Conservation (phyloP, 2,329 filamentous ascomycete species). For the Hypoxylon sp. region DNA sequence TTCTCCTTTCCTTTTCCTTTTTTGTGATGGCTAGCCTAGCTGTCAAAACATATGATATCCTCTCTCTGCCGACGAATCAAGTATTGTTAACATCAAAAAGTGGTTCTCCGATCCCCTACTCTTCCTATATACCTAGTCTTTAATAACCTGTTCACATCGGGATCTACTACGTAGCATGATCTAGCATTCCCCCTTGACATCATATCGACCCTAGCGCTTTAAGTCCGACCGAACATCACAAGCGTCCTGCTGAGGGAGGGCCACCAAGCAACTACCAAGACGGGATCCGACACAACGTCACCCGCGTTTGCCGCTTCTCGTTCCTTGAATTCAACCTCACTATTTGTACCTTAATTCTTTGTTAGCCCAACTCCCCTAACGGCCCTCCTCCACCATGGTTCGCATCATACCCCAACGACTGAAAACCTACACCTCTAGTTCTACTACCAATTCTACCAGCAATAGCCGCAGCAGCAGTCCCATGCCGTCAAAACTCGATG, state of each 20-base stretch:
- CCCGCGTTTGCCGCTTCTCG: slow-evolving; percentile 34
- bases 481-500: slow-evolving; percentile 66
- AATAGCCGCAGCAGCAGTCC: slow-evolving; percentile 66
- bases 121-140: neutral
- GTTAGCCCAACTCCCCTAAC: slow-evolving; percentile 20
- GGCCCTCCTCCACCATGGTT: slow-evolving; percentile 61
- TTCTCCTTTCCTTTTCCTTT: slow-evolving; percentile 8
- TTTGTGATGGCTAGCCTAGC: slow-evolving; percentile 14
- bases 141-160: slow-evolving; percentile 5
- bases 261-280: slow-evolving; percentile 33
- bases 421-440: slow-evolving; percentile 60
- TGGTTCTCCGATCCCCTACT: slow-evolving; percentile 2
- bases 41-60: slow-evolving; percentile 6
- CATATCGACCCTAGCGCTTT: slow-evolving; percentile 28
- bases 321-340: slow-evolving; percentile 32
- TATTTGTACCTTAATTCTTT: slow-evolving; percentile 32
- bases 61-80: neutral
- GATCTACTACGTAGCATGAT: slow-evolving; percentile 8
- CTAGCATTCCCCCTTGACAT: slow-evolving; percentile 34
- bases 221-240: slow-evolving; percentile 32
- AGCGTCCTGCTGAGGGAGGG: slow-evolving; percentile 24
- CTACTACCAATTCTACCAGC: slow-evolving; percentile 58
- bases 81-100: neutral
- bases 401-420: slow-evolving; percentile 70
- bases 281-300: slow-evolving; percentile 38